phyloP scores from a whole-genome alignment of 164 flowering plant species.

The Dillenia turbinata region DNA sequence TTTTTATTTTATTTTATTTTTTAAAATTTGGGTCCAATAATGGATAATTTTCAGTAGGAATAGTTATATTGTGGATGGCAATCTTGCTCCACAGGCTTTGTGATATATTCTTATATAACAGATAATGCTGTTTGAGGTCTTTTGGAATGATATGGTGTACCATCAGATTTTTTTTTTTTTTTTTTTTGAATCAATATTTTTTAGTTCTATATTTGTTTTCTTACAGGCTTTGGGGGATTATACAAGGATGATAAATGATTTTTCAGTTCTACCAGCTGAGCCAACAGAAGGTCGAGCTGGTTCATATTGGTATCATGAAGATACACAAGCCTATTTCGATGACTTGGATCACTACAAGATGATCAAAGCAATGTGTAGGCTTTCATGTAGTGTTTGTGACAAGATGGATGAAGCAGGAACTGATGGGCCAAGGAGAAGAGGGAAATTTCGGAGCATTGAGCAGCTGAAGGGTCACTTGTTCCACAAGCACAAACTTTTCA shows the following conservation, averaged over 20 bases:
- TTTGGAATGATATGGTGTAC: no score
- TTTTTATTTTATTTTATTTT: no score
- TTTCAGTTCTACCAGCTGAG: conserved; percentile 59
- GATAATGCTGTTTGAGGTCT: no score
- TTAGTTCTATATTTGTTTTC: background rate
- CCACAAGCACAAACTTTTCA: conserved; percentile 61
- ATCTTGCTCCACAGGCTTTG: no score
- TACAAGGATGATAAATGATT: conserved; percentile 66
- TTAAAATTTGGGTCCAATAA: no score
- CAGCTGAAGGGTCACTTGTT: conserved; percentile 83
- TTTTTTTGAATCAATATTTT: no score
- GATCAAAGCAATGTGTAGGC: conserved; percentile 96
- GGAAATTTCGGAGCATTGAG: conserved; percentile 55
- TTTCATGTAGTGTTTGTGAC: conserved; percentile 85
- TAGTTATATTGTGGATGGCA: no score
- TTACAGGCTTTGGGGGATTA: conserved; percentile 87
- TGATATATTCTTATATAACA: no score
- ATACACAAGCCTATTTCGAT: conserved; percentile 74
- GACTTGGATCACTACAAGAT: conserved; percentile 88
- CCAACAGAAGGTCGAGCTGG: conserved; percentile 67
- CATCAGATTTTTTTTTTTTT: no score
- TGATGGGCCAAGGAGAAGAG: conserved; percentile 49
- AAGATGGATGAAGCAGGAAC: conserved; percentile 46
- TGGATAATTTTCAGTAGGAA: no score
- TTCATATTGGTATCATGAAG: conserved; percentile 87